These are phyloP conservation scores for Ophiocordyceps sinensis DNA, from an alignment of 2,329 filamentous ascomycete species.

Conservation along the genomic window DNA sequence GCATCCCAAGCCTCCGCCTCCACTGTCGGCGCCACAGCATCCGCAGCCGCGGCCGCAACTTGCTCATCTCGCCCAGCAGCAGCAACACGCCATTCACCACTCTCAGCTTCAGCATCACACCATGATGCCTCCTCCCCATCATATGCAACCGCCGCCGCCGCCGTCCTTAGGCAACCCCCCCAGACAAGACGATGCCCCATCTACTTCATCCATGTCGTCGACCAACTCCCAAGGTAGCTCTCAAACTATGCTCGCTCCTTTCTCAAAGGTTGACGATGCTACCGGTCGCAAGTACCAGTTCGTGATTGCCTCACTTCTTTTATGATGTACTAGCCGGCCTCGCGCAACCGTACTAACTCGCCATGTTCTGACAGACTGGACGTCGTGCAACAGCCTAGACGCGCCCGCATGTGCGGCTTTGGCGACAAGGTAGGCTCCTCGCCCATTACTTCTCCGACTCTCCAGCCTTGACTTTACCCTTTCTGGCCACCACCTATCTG, in stretches of 20 bases:
- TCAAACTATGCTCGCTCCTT: constrained; percentile 10
- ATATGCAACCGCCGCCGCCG: constrained; percentile 4
- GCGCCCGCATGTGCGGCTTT: constrained; percentile 97
- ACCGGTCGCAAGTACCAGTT: constrained; percentile 22
- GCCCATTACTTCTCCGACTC: not conserved
- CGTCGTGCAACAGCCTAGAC: constrained; percentile 80
- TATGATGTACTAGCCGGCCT: constrained; percentile 33
- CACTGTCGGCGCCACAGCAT: constrained; percentile 1
- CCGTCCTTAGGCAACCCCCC: constrained; percentile 4
- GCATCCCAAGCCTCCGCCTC: constrained; percentile 5
- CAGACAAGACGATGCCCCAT: constrained; percentile 10
- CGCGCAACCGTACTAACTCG: not conserved
- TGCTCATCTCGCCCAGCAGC: not conserved
- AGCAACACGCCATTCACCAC: not conserved
- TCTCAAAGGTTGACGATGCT: constrained; percentile 19
- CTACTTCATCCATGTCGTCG: constrained; percentile 3
- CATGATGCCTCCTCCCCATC: constrained; percentile 4
- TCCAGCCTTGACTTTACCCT: not conserved
- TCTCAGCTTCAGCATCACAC: constrained; percentile 2
- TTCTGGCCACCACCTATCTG: not conserved
- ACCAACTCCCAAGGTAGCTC: constrained; percentile 6
- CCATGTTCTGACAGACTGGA: constrained; percentile 39
- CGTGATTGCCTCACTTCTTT: not conserved
- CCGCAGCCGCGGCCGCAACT: not conserved
- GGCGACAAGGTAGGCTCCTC: constrained; percentile 68